Conservation (phyloP, 2,329 filamentous ascomycete genomes). For the Scleromitrula shiraiana region DNA sequence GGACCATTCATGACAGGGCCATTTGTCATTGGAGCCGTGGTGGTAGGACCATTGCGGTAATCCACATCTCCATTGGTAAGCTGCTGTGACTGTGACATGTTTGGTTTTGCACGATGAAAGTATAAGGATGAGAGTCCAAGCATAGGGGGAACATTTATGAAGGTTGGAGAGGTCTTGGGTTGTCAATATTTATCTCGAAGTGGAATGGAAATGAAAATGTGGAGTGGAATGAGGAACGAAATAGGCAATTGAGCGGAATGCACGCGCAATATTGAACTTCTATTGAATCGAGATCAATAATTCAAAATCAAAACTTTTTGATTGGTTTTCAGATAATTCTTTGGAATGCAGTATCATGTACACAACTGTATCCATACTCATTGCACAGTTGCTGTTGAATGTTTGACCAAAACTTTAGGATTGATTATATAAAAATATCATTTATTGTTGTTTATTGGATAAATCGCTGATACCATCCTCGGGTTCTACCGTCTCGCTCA, state of each 20-base stretch:
- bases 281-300: too few relatives aligned
- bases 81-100: conserved; percentile 3
- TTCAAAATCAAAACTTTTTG: too few relatives aligned
- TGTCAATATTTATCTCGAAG: conserved; percentile 1
- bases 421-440: too few relatives aligned
- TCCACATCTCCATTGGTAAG: not conserved
- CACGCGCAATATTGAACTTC: not conserved
- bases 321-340: too few relatives aligned
- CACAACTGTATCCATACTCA: too few relatives aligned
- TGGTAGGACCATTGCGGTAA: not conserved
- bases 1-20: not conserved
- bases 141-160: not conserved
- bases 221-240: conserved; percentile 4
- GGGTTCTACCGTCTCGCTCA: too few relatives aligned
- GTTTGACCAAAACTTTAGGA: too few relatives aligned
- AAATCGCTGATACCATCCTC: too few relatives aligned
- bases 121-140: not conserved
- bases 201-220: conserved; percentile 3
- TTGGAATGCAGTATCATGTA: too few relatives aligned
- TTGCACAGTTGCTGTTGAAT: too few relatives aligned
- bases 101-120: not conserved
- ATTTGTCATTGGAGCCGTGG: not conserved
- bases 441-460: too few relatives aligned
- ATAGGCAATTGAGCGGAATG: not conserved
- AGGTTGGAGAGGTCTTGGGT: not conserved